phyloP scores from a whole-genome alignment of 2,329 filamentous ascomycete species.

The Sporothrix pallida region DNA sequence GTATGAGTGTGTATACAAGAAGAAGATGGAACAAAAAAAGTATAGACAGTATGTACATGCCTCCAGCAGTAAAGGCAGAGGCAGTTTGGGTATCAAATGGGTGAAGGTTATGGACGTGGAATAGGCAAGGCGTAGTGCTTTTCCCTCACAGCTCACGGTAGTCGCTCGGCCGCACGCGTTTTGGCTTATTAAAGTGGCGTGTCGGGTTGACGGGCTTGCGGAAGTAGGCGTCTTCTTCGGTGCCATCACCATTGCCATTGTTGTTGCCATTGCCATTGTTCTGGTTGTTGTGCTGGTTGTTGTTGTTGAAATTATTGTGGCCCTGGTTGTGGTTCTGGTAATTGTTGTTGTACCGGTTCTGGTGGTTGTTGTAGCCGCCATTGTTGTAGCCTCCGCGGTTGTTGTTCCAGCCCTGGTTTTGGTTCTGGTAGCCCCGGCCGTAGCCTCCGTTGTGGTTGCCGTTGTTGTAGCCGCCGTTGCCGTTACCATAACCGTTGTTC shows the following conservation, averaged over 20 bases:
- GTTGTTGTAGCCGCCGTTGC: constrained; percentile 13
- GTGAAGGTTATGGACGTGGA: not conserved
- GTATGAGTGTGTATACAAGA: constrained; percentile 4
- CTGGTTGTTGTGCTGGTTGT: not conserved
- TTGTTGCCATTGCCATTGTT: constrained; percentile 37
- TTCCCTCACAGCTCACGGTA: constrained; percentile 75
- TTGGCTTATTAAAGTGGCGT: constrained; percentile 80
- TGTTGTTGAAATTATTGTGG: constrained; percentile 16
- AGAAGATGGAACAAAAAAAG: not conserved
- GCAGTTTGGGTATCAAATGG: constrained; percentile 4
- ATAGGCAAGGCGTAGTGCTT: not conserved
- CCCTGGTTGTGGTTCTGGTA: constrained; percentile 25
- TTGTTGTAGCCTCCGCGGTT: constrained; percentile 25
- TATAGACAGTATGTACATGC: constrained; percentile 12
- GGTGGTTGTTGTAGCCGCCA: constrained; percentile 20
- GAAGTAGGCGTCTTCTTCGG: constrained; percentile 91
- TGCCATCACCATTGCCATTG: constrained; percentile 49
- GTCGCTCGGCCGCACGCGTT: constrained; percentile 83
- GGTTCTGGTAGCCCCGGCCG: constrained; percentile 20
- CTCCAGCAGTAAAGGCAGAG: not conserved
- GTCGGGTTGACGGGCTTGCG: constrained; percentile 95
- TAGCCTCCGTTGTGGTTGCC: constrained; percentile 19
- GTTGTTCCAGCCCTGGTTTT: constrained; percentile 35
- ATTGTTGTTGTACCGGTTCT: constrained; percentile 32
- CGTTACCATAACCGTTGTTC: constrained; percentile 43